A percentile compares a stretch with the other conserved stretches of the same genome.
Evolutionary conservation across 208 protist species (phyloP).

Genomic region (Leishmania arabica): DNA sequence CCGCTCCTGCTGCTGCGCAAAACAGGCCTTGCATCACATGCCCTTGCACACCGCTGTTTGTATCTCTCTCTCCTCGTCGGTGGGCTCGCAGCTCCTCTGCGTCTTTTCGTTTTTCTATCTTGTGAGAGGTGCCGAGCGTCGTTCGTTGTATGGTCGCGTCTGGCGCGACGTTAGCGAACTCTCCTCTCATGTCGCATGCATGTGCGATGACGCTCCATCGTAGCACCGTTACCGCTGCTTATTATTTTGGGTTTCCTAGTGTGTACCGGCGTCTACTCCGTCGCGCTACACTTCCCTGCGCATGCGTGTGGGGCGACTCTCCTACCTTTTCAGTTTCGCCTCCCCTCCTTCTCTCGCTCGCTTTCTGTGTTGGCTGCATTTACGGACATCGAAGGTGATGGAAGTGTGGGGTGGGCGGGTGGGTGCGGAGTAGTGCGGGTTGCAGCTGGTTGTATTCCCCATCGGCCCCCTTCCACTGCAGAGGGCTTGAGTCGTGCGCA

Average conservation of each 20-base stretch:
- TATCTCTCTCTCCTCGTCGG: neutral
- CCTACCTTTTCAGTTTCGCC: neutral
- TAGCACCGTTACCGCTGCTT: neutral
- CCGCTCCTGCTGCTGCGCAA: neutral
- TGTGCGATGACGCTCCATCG: neutral
- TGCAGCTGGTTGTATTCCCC: neutral
- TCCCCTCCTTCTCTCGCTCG: neutral
- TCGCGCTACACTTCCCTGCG: neutral
- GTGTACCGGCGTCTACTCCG: neutral
- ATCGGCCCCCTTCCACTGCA: neutral
- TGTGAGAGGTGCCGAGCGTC: neutral
- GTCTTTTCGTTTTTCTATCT: neutral
- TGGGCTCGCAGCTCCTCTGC: neutral
- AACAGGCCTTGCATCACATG: neutral
- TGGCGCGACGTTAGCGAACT: neutral
- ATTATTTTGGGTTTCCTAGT: neutral
- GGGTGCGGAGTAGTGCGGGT: neutral
- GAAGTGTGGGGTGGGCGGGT: neutral
- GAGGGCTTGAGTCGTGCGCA: neutral
- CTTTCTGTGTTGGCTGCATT: neutral
- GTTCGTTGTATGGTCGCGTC: neutral
- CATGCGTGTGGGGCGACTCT: neutral
- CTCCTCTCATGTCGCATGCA: neutral
- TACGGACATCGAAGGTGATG: neutral
- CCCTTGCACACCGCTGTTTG: neutral